Evolutionary conservation across 116 monocot genomes (phyloP), one percentile per base, ranked within the genome.

Genomic region (Iris pallida): DNA sequence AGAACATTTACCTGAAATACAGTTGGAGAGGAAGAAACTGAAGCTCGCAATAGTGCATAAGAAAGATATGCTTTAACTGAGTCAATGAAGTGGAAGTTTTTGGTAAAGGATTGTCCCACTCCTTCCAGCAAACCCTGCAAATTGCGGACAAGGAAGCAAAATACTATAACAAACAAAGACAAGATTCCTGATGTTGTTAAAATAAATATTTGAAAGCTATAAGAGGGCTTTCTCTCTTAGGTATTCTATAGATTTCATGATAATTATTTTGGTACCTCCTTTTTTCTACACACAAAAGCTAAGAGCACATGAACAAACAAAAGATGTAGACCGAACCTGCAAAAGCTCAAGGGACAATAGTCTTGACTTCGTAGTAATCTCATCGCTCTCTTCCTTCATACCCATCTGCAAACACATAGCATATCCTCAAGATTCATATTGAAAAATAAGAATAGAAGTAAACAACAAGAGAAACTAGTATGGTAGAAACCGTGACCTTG

Each of bases 11-110:
- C 98, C 98, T 98, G 93, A 78, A 98, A 98, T 43, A 93, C 88
- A 70, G 55, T 74, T 44, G 85, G 72, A 12, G 90, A 92, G 47
- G 92, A 70, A 68, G 98, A 90, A 83, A 98, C 98, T 72, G 88
- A 90, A 54, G 93, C 93, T 6, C 93, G 81, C 63, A 98, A 71
- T 70, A 98, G 73, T 66, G 90, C 90, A 85, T 98, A 98, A 68
- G 88, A 98, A 65, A 98, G 90, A 72, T 98, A 93, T 59, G 93
- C 93, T 77, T 98, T 98, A 45, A 98, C 88, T 16, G 98, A 98
- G 47, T 93, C 93, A 9, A 98, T 93, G 64, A 98, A 98, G 73
- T 93, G 90, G 76, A 93, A 93, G 68, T 90, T 90, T 60, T 86
- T 90, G 42, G 93, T 99, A 52, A 93, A 99, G 40, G 93, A 86